These are phyloP conservation scores for Linanthus parryae DNA, from an alignment of 148 eudicot genomes.

Conservation along the genomic window DNA sequence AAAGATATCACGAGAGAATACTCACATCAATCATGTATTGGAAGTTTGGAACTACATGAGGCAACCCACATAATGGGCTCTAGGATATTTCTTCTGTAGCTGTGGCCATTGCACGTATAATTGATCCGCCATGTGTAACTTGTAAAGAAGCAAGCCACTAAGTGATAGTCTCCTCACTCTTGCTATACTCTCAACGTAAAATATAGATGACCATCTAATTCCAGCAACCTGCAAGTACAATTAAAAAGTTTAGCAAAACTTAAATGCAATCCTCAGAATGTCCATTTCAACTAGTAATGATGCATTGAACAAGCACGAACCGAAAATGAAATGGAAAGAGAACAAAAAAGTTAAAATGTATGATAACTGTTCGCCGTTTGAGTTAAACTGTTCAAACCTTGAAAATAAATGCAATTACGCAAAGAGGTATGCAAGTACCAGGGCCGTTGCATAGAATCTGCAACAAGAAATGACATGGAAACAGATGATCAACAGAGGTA, in stretches of 20 bases:
- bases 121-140: constrained; percentile 72
- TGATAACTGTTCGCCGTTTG: background rate
- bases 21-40: constrained; percentile 13
- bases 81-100: constrained; percentile 60
- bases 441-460: constrained; percentile 96
- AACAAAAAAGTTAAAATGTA: background rate
- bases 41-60: constrained; percentile 46
- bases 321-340: background rate
- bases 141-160: constrained; percentile 82
- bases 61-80: constrained; percentile 73
- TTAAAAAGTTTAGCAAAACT: constrained; percentile 1
- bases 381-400: constrained; percentile 40
- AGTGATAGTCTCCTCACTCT: constrained; percentile 75
- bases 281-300: too few relatives aligned
- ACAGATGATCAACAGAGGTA: background rate
- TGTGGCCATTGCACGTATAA: constrained; percentile 95
- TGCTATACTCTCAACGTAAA: constrained; percentile 91
- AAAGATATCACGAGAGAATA: constrained; percentile 1
- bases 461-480: background rate
- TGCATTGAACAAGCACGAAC: background rate
- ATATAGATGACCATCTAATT: constrained; percentile 75
- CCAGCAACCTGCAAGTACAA: constrained; percentile 51
- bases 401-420: constrained; percentile 64
- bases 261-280: background rate
- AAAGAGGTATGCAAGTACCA: constrained; percentile 86